Base-by-base conservation (phyloP, 306 rosid genomes). In the Cucumis hystrix region DNA sequence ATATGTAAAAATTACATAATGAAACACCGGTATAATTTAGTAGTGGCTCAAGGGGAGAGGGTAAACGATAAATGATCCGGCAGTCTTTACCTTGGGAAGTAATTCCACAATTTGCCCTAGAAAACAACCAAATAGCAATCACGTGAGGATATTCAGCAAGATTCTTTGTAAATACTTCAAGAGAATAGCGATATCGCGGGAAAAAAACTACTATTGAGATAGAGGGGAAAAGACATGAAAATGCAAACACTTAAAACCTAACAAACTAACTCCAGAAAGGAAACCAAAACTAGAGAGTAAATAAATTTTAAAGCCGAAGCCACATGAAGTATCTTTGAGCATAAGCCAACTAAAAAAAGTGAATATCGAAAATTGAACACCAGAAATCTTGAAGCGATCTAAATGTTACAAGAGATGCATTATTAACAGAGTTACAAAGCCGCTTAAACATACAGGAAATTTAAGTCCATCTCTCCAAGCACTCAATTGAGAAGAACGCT, bases 1-100 rank as follows among this genome's bases (percentile, higher is more conserved):
- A 72, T 72, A 72, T 28, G 57, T 69, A n/a, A 49, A 52, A 49
- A 72, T 71, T 71, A 71, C 76, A 72, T 28, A 51, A 72, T 72
- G 45, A 28, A 72, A 72, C 76, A 51, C 45, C 37, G 25, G 41
- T 72, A 72, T 72, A 72, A 72, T 51, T 69, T 69, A 45, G 37
- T 39, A 69, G 75, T 69, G 7, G n/a, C 59, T 49, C 17, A 14
- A 64, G 47, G 41, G 25, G 61, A 28, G 39, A 70, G 60, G 76
- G 60, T 72, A 51, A 51, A 30, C 51, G 60, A 51, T 72, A 51
- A 70, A 49, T 43, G 15, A 72, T 72, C 60, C 60, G 5, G 76
- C 43, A 25, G 61, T 49, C 76, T 51, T 33, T 17, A 52, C 57
- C 54, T 52, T 52, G 57, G 75, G 60, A 25, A 72, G 60, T 28